These are phyloP conservation scores for Rhizopogon rudus DNA, from an alignment of 768 basidiomycete genomes.

Conservation along the genomic window DNA sequence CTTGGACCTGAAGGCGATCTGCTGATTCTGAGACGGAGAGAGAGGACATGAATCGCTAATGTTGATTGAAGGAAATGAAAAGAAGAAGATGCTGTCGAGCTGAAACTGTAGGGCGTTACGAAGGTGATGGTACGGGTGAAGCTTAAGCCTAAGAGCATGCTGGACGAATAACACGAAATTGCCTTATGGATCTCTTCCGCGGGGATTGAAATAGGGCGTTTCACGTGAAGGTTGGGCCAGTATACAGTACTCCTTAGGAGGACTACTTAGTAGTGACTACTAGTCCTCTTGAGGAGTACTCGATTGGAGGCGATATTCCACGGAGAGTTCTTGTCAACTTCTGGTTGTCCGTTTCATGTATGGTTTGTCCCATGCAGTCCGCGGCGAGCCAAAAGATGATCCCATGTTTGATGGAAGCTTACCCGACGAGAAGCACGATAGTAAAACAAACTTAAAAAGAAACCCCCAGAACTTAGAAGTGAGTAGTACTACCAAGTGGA, in stretches of 20 bases:
- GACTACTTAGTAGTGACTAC: too few species aligned
- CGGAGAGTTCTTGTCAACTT: too few species aligned
- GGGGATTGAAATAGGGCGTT: background rate
- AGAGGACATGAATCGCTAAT: constrained; percentile 13
- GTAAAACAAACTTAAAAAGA: background rate
- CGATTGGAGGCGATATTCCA: too few species aligned
- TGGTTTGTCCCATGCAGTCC: background rate
- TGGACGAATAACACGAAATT: too few species aligned
- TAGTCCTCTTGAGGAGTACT: too few species aligned
- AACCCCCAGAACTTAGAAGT: too few species aligned
- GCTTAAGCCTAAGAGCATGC: background rate
- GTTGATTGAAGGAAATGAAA: background rate
- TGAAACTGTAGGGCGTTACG: background rate
- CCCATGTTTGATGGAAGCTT: background rate
- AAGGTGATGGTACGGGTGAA: background rate
- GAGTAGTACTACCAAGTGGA: background rate
- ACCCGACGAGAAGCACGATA: background rate
- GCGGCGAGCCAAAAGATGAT: background rate
- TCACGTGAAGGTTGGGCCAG: too few species aligned
- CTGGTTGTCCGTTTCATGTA: too few species aligned
- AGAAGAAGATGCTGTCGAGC: background rate
- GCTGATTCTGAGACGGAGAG: constrained; percentile 37
- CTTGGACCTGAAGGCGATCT: constrained; percentile 61
- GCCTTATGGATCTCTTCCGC: background rate
- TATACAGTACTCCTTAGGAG: too few species aligned